Evolutionary conservation across 305 asterid species (phyloP).

Genomic region (Euphrasia arctica): DNA sequence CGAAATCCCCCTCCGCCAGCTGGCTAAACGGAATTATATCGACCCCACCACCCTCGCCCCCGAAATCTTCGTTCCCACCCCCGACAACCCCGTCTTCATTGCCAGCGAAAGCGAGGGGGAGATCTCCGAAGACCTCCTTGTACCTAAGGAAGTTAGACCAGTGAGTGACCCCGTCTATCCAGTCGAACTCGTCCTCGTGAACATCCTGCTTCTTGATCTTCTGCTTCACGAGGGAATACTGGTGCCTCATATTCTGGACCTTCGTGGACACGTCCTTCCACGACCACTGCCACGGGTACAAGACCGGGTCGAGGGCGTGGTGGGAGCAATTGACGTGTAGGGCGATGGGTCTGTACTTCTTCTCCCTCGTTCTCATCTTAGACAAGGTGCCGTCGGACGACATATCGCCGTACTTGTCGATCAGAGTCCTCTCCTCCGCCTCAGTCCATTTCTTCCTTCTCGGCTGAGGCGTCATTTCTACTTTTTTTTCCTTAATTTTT

Average conservation of each 20-base stretch:
- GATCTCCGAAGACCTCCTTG: conserved; percentile 88
- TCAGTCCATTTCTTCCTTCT: conserved; percentile 97
- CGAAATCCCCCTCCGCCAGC: conserved; percentile 63
- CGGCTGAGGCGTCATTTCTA: conserved; percentile 75
- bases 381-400: conserved; percentile 62
- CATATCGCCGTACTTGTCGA: conserved; percentile 87
- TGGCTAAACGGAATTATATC: conserved; percentile 65
- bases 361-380: conserved; percentile 95
- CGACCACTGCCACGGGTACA: conserved; percentile 93
- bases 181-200: conserved; percentile 75
- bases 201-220: conserved; percentile 75
- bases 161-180: conserved; percentile 83
- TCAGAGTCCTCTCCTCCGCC: conserved; percentile 90
- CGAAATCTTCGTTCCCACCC: conserved; percentile 66
- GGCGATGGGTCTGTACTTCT: conserved; percentile 83
- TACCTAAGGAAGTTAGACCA: conserved; percentile 93
- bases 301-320: conserved; percentile 54
- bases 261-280: conserved; percentile 98
- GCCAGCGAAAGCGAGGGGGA: conserved; percentile 40
- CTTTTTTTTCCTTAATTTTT: neutral
- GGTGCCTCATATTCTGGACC: conserved; percentile 98
- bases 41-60: conserved; percentile 64
- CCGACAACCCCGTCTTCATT: conserved; percentile 41
- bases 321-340: conserved; percentile 73
- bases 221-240: conserved; percentile 90